A percentile compares a stretch with the other conserved stretches of the same genome.
These are phyloP conservation scores for Arthroderma sp. DNA, from an alignment of 2,329 filamentous ascomycete species.

Conservation along the genomic window DNA sequence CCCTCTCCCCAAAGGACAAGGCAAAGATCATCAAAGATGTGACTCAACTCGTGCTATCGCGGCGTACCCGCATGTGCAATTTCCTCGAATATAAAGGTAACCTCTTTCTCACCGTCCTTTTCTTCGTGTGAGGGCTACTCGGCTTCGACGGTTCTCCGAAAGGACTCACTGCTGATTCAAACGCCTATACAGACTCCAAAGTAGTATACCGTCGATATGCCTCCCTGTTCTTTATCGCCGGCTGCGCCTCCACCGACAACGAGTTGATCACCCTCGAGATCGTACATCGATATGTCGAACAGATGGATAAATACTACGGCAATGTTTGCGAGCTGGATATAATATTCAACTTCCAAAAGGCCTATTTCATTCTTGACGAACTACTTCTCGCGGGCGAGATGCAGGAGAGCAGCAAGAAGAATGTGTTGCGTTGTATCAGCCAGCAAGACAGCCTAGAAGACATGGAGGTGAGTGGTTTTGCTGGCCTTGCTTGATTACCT, in stretches of 20 bases:
- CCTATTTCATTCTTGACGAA: slow-evolving; percentile 98
- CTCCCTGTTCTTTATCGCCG: slow-evolving; percentile 97
- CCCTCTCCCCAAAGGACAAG: slow-evolving; percentile 92
- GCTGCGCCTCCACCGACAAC: slow-evolving; percentile 93
- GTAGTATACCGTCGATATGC: slow-evolving; percentile 98
- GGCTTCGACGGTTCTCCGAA: no score
- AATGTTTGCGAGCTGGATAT: slow-evolving; percentile 99
- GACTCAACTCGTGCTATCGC: slow-evolving; percentile 87
- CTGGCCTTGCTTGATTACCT: no score
- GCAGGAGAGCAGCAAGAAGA: slow-evolving; percentile 99
- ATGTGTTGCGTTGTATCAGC: slow-evolving; percentile 85
- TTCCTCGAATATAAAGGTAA: slow-evolving; percentile 98
- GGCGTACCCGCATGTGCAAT: slow-evolving; percentile 98
- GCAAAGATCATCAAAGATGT: slow-evolving; percentile 99
- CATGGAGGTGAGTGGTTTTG: slow-evolving; percentile 72
- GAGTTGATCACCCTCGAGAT: slow-evolving; percentile 97
- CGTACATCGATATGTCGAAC: slow-evolving; percentile 97
- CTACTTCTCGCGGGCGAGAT: slow-evolving; percentile 88
- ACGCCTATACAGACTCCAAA: slow-evolving; percentile 61
- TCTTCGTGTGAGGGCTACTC: not conserved
- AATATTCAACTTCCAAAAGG: slow-evolving; percentile 99
- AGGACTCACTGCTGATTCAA: no score
- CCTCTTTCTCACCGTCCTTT: slow-evolving; percentile 2
- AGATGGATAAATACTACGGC: slow-evolving; percentile 99
- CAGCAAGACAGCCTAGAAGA: slow-evolving; percentile 97